Percentiles rank a stretch among this genome's conserved stretches.
Evolutionary conservation across 1,284 basidiomycete species (phyloP).

Genomic region (Bondarzewia mesenterica): DNA sequence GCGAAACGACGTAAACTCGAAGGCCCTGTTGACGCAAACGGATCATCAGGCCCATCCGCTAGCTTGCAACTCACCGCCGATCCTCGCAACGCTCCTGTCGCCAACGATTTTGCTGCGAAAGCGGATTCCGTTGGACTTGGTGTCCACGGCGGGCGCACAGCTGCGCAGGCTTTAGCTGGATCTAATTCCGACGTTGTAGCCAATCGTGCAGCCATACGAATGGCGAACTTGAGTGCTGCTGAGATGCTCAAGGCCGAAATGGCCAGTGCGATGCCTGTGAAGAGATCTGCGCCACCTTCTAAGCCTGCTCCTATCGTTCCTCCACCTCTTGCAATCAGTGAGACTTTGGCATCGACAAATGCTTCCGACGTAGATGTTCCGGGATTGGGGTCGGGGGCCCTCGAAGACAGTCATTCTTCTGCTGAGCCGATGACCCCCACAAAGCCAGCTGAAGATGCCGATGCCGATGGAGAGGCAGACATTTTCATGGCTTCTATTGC

Average conservation of each 20-base stretch:
- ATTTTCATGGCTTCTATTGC: neutral
- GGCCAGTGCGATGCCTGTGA: constrained; percentile 56
- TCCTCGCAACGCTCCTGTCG: constrained; percentile 33
- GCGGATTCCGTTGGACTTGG: constrained; percentile 71
- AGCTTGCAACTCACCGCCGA: constrained; percentile 42
- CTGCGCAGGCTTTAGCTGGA: constrained; percentile 61
- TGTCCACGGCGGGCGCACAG: constrained; percentile 46
- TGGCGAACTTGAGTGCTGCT: constrained; percentile 95
- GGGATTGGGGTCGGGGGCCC: constrained; percentile 19
- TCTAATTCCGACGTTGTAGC: constrained; percentile 84
- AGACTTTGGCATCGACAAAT: constrained; percentile 7
- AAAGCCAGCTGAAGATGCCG: constrained; percentile 1
- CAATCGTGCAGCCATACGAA: constrained; percentile 82
- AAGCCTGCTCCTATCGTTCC: constrained; percentile 15
- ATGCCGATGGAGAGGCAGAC: too few species aligned
- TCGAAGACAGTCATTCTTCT: neutral
- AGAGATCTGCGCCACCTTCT: constrained; percentile 34
- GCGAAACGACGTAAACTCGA: constrained; percentile 83
- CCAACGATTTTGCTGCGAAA: constrained; percentile 61
- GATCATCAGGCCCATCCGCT: constrained; percentile 43
- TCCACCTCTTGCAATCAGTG: constrained; percentile 8
- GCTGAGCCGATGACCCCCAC: neutral
- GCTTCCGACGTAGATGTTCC: constrained; percentile 20
- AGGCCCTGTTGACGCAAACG: constrained; percentile 67
- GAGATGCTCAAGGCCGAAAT: constrained; percentile 91